Conservation (phyloP, 2,329 filamentous ascomycete species). For the Allantophomopsis cytisporea region DNA sequence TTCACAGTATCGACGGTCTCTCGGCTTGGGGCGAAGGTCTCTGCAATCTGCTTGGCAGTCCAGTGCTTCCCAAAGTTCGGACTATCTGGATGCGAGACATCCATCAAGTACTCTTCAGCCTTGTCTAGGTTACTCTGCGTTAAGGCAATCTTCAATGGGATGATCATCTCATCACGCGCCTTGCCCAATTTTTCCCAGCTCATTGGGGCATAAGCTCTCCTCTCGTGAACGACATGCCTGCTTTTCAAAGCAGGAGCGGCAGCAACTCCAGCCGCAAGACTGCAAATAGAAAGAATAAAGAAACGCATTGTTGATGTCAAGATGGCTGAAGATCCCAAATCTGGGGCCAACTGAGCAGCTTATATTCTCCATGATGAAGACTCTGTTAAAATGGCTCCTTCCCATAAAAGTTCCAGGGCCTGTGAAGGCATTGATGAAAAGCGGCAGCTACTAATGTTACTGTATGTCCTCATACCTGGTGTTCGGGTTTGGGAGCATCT, state of each 20-base stretch:
- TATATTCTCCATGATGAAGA: no score
- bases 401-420: no score
- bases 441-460: no score
- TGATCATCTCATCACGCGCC: constrained; percentile 5
- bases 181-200: constrained; percentile 6
- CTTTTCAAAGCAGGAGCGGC: constrained; percentile 4
- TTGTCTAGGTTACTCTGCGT: constrained; percentile 28
- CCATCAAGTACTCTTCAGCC: constrained; percentile 25
- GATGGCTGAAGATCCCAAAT: no score
- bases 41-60: constrained; percentile 26
- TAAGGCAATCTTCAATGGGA: constrained; percentile 22
- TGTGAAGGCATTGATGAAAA: no score
- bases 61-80: constrained; percentile 31
- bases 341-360: no score
- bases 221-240: constrained; percentile 11
- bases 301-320: constrained; percentile 6
- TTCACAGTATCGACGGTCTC: constrained; percentile 35
- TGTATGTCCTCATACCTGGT: no score
- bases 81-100: constrained; percentile 28
- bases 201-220: constrained; percentile 4
- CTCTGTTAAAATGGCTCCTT: no score
- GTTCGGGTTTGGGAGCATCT: no score
- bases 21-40: constrained; percentile 25
- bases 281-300: constrained; percentile 3
- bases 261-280: constrained; percentile 3